A percentile compares a stretch with the other conserved stretches of the same genome.
These are phyloP conservation scores for Quercus berberidifolia DNA, from an alignment of 306 rosid species.

Conservation along the genomic window DNA sequence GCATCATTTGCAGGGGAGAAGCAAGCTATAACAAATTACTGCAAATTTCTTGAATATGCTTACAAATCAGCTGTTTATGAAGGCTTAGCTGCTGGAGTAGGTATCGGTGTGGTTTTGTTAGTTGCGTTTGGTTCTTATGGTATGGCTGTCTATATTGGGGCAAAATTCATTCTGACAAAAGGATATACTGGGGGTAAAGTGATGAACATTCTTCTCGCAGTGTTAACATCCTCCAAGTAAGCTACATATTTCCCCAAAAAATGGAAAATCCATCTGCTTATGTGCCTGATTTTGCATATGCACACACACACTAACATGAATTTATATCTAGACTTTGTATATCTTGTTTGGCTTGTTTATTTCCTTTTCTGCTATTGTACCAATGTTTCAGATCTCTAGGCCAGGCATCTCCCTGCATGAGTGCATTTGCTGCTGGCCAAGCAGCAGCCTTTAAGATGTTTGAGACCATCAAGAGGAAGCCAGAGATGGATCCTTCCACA, in stretches of 20 bases:
- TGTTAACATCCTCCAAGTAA: conserved; percentile 23
- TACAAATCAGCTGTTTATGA: conserved; percentile 19
- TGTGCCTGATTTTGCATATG: too few species aligned
- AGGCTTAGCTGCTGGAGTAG: conserved; percentile 20
- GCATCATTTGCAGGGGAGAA: conserved; percentile 35
- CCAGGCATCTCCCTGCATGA: conserved; percentile 78
- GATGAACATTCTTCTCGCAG: conserved; percentile 17
- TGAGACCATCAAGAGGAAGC: conserved; percentile 70
- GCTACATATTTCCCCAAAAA: not conserved
- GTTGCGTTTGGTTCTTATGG: conserved; percentile 4
- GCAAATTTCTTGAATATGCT: not conserved
- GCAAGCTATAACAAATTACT: conserved; percentile 13
- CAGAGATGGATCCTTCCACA: conserved; percentile 69
- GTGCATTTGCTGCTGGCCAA: conserved; percentile 84
- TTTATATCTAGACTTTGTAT: too few species aligned
- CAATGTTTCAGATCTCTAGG: conserved; percentile 68
- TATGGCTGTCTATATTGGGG: conserved; percentile 21
- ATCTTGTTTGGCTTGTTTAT: too few species aligned
- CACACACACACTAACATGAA: too few species aligned
- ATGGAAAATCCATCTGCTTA: too few species aligned
- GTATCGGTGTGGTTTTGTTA: not conserved
- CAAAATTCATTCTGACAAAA: conserved; percentile 16
- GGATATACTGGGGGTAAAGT: conserved; percentile 27
- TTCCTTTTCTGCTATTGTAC: too few species aligned
- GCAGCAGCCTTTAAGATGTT: conserved; percentile 96